A percentile compares a stretch with the other conserved stretches of the same genome.
phyloP scores from a whole-genome alignment of 1,139 yeast species.

The Yamadazyma atmosphaerica region DNA sequence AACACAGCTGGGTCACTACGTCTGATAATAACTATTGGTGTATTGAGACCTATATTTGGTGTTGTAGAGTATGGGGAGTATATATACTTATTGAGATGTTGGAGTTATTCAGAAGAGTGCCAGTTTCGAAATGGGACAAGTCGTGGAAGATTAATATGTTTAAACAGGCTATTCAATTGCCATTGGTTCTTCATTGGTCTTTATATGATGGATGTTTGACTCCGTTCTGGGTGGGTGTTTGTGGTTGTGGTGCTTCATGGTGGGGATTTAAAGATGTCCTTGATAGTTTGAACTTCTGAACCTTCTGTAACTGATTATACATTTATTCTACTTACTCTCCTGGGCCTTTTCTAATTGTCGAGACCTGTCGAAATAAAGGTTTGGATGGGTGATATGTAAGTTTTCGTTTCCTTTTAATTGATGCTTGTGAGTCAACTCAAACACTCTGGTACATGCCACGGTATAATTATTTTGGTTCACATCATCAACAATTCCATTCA shows the following conservation, averaged over 20 bases:
- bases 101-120: constrained; percentile 45
- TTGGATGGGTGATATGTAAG: constrained; percentile 77
- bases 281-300: constrained; percentile 37
- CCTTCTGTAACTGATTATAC: too few species aligned
- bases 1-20: constrained; percentile 55
- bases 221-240: constrained; percentile 53
- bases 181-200: constrained; percentile 62
- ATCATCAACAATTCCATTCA: constrained; percentile 64
- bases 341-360: constrained; percentile 38
- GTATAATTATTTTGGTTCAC: constrained; percentile 70
- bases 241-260: constrained; percentile 51
- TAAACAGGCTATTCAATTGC: constrained; percentile 48
- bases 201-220: constrained; percentile 53
- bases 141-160: constrained; percentile 39
- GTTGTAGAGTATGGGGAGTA: constrained; percentile 59
- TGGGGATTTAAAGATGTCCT: constrained; percentile 43
- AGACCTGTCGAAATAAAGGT: constrained; percentile 80
- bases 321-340: constrained; percentile 2
- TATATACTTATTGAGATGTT: constrained; percentile 49
- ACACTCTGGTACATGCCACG: constrained; percentile 86
- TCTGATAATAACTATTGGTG: constrained; percentile 45
- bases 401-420: constrained; percentile 49
- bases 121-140: constrained; percentile 36
- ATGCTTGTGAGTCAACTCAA: constrained; percentile 70
- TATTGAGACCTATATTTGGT: constrained; percentile 47